Evolutionary conservation across 1,284 basidiomycete species (phyloP), one percentile per base, ranked within the genome.

Genomic region (Marasmius tenuissimus): DNA sequence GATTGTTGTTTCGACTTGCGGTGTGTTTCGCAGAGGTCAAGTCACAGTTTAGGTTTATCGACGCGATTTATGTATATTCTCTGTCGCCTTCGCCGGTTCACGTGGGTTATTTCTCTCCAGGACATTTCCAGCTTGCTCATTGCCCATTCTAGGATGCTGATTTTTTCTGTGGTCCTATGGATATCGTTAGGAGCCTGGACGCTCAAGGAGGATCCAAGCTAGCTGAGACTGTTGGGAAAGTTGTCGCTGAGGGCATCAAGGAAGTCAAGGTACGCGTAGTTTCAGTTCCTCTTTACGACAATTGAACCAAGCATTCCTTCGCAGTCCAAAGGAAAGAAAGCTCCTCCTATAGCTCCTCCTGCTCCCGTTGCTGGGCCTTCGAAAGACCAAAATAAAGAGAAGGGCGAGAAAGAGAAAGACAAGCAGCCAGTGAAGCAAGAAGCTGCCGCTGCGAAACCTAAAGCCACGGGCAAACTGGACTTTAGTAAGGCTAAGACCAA

Each of bases 401-500:
- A 33, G 69, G 68, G 67, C 66, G 74, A 58, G 39, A 67, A 69
- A 49, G 64, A 63, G 3, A 58, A 22, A 39, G 38, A 51, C 55
- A 61, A 59, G 40, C 27, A 27, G 27, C 68, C 71, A 47, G 56
- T 60, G 18, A 65, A 65, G 42, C 62, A 61, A 22, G 63, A 68
- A 34, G 54, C 68, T 20, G 47, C 66, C 18, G 68, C 70, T 37
- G 67, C 65, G 49, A 84, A 79, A 65, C 66, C 75, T 0, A 88
- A 84, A 67, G 67, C 76, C 6, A 78, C 80, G 8, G 86, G 86
- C 1, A 87, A 83, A 66, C 75, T 88, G 6, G 82, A 88, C 65
- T 91, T 86, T 77, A 82, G 82, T 69, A 89, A 85, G 66, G 81
- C 84, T n/a, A 87, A 84, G 71, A 63, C 76, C 3, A 85, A 85